Evolutionary conservation across 768 basidiomycete genomes (phyloP).

Genomic region (Strobilomyces dryophilus): DNA sequence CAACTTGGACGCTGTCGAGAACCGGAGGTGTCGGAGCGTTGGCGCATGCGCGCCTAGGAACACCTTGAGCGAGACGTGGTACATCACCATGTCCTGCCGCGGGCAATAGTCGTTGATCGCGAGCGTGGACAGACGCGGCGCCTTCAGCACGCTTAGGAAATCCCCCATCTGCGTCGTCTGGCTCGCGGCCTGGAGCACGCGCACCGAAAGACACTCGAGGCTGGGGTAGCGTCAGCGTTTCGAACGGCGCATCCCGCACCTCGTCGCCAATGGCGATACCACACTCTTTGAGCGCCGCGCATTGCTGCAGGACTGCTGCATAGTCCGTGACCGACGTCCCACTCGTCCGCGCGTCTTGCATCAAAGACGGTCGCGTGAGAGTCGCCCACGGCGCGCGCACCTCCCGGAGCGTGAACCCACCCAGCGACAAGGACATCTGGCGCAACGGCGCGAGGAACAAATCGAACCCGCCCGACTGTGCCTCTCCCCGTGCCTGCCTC

Average conservation of each 20-base stretch:
- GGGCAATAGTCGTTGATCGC: constrained; percentile 19
- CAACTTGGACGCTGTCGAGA: constrained; percentile 14
- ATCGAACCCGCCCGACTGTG: constrained; percentile 9
- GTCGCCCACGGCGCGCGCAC: constrained; percentile 15
- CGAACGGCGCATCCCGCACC: constrained; percentile 4
- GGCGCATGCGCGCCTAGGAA: neutral
- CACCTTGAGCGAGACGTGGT: constrained; percentile 8
- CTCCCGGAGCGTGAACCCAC: constrained; percentile 14
- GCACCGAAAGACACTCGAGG: constrained; percentile 18
- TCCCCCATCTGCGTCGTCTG: constrained; percentile 19
- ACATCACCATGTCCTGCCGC: constrained; percentile 7
- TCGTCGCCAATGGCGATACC: constrained; percentile 13
- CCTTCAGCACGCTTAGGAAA: constrained; percentile 11
- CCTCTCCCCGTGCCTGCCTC: neutral
- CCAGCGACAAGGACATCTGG: constrained; percentile 17
- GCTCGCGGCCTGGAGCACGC: constrained; percentile 12
- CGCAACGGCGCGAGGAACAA: constrained; percentile 14
- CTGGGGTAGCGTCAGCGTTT: constrained; percentile 10
- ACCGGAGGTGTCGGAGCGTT: constrained; percentile 13
- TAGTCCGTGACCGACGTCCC: constrained; percentile 20
- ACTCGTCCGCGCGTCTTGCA: constrained; percentile 22
- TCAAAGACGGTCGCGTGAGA: constrained; percentile 22
- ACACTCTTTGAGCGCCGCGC: constrained; percentile 21
- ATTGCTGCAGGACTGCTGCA: constrained; percentile 15
- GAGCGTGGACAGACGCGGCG: constrained; percentile 14